Conservation (phyloP, 768 basidiomycete species). For the Hydnomerulius pinastri region DNA sequence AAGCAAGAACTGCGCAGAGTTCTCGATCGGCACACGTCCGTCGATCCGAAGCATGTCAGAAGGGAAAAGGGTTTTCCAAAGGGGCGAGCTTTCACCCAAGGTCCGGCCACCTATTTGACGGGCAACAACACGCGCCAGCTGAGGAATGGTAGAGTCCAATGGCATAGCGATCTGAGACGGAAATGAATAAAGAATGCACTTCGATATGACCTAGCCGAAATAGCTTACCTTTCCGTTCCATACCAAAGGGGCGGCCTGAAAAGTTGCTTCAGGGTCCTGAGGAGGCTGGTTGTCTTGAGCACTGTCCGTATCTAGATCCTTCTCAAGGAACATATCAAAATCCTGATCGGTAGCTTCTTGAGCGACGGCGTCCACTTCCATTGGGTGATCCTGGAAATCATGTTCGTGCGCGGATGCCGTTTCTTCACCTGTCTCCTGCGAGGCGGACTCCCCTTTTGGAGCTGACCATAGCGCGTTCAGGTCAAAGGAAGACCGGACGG, state of each 20-base stretch:
- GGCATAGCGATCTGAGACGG: slow-evolving; percentile 72
- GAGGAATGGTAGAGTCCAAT: slow-evolving; percentile 67
- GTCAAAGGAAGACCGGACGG: slow-evolving; percentile 62
- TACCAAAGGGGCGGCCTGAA: slow-evolving; percentile 60
- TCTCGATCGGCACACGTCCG: slow-evolving; percentile 78
- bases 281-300: slow-evolving; percentile 25
- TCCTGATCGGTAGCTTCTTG: slow-evolving; percentile 70
- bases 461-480: slow-evolving; percentile 71
- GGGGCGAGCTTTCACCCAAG: slow-evolving; percentile 53
- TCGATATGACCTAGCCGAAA: not conserved
- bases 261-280: slow-evolving; percentile 47
- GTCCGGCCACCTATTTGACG: slow-evolving; percentile 79
- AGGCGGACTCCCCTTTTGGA: slow-evolving; percentile 35
- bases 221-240: slow-evolving; percentile 74
- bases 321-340: slow-evolving; percentile 84
- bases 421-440: slow-evolving; percentile 22
- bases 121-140: slow-evolving; percentile 65
- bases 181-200: slow-evolving; percentile 13
- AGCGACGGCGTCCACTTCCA: slow-evolving; percentile 41
- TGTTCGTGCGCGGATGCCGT: slow-evolving; percentile 32
- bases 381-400: slow-evolving; percentile 45
- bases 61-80: slow-evolving; percentile 82
- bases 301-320: slow-evolving; percentile 43
- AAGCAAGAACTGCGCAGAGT: slow-evolving; percentile 75
- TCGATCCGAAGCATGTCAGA: slow-evolving; percentile 71